Percentiles rank a stretch among this genome's conserved stretches.
Evolutionary conservation across 148 eudicot species (phyloP).

Genomic region (Silene uniflora): DNA sequence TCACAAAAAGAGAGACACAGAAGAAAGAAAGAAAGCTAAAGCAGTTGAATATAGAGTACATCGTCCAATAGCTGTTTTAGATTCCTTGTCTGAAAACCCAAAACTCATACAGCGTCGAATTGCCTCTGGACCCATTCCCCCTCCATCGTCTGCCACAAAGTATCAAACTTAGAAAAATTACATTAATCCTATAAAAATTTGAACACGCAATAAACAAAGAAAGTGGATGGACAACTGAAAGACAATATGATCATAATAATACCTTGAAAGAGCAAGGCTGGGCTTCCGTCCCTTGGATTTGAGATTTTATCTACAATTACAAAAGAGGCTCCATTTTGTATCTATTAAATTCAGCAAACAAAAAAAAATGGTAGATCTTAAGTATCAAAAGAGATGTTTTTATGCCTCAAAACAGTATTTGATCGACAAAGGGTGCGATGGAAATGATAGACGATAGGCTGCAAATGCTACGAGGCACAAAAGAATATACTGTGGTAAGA

Average conservation of each 20-base stretch:
- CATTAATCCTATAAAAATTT: not conserved
- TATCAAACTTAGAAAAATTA: conserved; percentile 23
- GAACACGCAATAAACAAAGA: not conserved
- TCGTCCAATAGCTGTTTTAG: conserved; percentile 70
- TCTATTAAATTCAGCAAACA: conserved; percentile 43
- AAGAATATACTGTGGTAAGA: not conserved
- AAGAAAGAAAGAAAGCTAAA: not conserved
- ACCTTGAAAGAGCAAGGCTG: conserved; percentile 87
- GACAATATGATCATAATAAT: conserved; percentile 9
- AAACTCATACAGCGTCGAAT: conserved; percentile 83
- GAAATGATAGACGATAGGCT: not conserved
- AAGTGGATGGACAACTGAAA: not conserved
- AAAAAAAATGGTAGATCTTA: conserved; percentile 12
- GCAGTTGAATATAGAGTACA: conserved; percentile 38
- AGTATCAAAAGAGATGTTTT: conserved; percentile 4
- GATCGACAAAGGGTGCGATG: not conserved
- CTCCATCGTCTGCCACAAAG: conserved; percentile 67
- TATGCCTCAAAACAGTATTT: not conserved
- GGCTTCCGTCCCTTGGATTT: conserved; percentile 70
- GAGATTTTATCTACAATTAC: conserved; percentile 63
- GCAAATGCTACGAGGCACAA: not conserved
- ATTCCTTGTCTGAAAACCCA: conserved; percentile 87
- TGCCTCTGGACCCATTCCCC: conserved; percentile 84
- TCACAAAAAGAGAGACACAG: not conserved
- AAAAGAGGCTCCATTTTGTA: conserved; percentile 83